These are phyloP conservation scores for Talaromyces verruculosus DNA, from an alignment of 2,329 filamentous ascomycete genomes.

Conservation along the genomic window DNA sequence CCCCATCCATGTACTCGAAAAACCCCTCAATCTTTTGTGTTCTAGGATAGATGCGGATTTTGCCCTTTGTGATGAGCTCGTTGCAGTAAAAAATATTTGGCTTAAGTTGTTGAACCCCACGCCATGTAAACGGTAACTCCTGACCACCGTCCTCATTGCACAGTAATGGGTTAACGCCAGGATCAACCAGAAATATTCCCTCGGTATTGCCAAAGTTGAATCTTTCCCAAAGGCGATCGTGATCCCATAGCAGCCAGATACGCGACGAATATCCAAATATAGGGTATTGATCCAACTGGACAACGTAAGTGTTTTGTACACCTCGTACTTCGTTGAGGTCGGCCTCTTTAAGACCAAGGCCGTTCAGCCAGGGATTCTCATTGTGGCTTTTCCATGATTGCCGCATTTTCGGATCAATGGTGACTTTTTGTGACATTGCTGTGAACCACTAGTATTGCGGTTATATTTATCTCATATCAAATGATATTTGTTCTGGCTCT, in stretches of 20 bases:
- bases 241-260: not conserved
- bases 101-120: not conserved
- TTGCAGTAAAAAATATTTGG: not conserved
- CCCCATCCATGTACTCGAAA: not conserved
- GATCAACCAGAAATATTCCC: not conserved
- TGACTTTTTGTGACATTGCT: not conserved
- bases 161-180: not conserved
- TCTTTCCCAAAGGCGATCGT: not conserved
- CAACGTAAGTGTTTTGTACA: not conserved
- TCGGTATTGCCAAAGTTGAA: not conserved
- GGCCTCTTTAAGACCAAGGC: not conserved
- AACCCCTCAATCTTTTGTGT: not conserved
- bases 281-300: not conserved
- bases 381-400: not conserved
- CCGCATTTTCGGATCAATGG: not conserved
- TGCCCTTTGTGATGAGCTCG: not conserved
- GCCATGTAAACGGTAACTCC: not conserved
- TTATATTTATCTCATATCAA: not conserved
- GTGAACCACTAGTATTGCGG: not conserved
- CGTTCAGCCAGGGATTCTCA: not conserved
- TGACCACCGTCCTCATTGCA: not conserved
- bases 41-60: not conserved
- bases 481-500: not conserved
- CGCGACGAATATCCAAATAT: not conserved
- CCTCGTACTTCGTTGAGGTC: not conserved